Percentiles rank a stretch among this genome's conserved stretches.
Conservation (phyloP, 208 protist species). For the Polymyxa betae region DNA sequence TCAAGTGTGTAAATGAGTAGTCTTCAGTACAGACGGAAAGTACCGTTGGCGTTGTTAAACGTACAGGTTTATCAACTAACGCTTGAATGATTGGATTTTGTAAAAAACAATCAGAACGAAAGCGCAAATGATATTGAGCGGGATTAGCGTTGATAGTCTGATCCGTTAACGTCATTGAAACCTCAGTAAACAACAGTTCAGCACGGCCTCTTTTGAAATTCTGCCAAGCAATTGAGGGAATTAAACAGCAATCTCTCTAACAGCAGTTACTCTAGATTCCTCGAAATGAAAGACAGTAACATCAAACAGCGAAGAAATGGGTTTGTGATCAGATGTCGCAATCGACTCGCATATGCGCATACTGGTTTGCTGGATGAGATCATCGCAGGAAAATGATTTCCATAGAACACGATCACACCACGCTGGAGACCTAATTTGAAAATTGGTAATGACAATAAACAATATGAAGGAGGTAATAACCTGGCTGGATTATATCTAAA, state of each 20-base stretch:
- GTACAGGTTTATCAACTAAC: neutral
- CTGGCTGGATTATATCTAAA: constrained; percentile 41
- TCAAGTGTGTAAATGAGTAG: neutral
- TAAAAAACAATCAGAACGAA: constrained; percentile 31
- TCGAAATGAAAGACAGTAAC: constrained; percentile 10
- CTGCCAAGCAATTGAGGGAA: neutral
- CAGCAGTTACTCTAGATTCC: neutral
- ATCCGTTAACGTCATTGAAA: neutral
- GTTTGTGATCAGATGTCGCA: constrained; percentile 23
- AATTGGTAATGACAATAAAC: neutral
- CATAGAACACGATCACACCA: constrained; percentile 43
- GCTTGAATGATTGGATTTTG: neutral
- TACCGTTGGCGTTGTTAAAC: neutral
- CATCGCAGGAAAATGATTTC: constrained; percentile 6
- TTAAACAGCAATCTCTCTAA: neutral
- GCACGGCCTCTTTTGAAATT: neutral
- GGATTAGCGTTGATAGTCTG: neutral
- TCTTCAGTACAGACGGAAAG: neutral
- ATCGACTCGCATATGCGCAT: neutral
- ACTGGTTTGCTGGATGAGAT: neutral
- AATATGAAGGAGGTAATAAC: neutral
- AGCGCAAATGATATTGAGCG: constrained; percentile 3
- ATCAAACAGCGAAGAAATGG: neutral
- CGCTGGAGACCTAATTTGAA: neutral
- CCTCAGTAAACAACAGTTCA: constrained; percentile 39